These are phyloP conservation scores for Lachnellula arida DNA, from an alignment of 2,329 filamentous ascomycete genomes.

Conservation along the genomic window DNA sequence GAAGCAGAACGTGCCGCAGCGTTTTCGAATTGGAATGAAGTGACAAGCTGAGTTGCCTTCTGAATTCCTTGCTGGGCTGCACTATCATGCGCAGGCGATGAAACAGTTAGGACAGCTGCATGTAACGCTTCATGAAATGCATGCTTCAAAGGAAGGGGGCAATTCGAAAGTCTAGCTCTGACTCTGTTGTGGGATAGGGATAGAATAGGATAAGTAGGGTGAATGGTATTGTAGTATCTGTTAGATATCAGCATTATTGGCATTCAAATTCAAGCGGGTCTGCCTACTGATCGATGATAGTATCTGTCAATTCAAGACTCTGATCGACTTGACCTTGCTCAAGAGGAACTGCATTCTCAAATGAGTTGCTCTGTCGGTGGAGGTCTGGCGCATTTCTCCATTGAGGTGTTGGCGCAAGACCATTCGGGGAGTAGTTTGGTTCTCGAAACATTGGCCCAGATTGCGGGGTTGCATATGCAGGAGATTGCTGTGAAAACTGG, in stretches of 20 bases:
- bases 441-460: conserved; percentile 20
- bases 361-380: conserved; percentile 23
- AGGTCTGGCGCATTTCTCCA: conserved; percentile 31
- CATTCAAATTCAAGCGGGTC: neutral
- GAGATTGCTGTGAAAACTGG: conserved; percentile 16
- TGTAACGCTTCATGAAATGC: conserved; percentile 62
- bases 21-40: conserved; percentile 41
- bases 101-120: conserved; percentile 52
- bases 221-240: conserved; percentile 61
- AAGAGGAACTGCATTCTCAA: conserved; percentile 24
- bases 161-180: conserved; percentile 51
- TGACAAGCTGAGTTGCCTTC: conserved; percentile 39
- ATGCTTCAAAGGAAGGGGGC: conserved; percentile 52
- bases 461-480: conserved; percentile 15
- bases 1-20: conserved; percentile 36
- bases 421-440: conserved; percentile 30
- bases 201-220: conserved; percentile 63
- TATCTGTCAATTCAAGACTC: conserved; percentile 41
- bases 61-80: conserved; percentile 35
- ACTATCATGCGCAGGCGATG: conserved; percentile 30
- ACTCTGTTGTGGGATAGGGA: conserved; percentile 53
- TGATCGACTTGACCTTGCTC: conserved; percentile 26
- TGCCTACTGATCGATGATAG: conserved; percentile 37
- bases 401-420: conserved; percentile 26
- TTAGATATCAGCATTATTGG: conserved; percentile 17